Evolutionary conservation across 2,329 filamentous ascomycete genomes (phyloP).

Genomic region (Proliferodiscus dingleyae): DNA sequence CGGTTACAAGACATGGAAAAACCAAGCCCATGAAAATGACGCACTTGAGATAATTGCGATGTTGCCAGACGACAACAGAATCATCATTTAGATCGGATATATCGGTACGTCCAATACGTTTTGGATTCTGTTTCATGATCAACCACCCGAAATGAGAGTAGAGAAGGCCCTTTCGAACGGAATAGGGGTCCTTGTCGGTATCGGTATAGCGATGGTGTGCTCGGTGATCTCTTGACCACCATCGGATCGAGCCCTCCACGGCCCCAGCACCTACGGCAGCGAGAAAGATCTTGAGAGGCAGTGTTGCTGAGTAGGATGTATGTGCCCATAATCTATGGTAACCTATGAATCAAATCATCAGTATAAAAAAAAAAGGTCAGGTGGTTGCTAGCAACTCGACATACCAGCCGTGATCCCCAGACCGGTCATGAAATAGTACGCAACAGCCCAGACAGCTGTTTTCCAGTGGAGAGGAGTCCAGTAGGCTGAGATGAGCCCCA

Average conservation of each 20-base stretch:
- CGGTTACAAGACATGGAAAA: slow-evolving; percentile 70
- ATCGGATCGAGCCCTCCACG: slow-evolving; percentile 79
- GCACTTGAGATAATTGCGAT: slow-evolving; percentile 78
- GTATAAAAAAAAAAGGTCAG: not conserved
- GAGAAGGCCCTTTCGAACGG: slow-evolving; percentile 79
- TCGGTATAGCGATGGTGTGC: slow-evolving; percentile 90
- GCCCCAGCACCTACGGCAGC: slow-evolving; percentile 77
- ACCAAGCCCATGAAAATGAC: slow-evolving; percentile 72
- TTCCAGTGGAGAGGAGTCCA: slow-evolving; percentile 71
- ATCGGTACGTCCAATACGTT: slow-evolving; percentile 80
- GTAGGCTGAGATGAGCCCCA: slow-evolving; percentile 67
- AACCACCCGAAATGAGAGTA: slow-evolving; percentile 89
- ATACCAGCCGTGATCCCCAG: slow-evolving; percentile 73
- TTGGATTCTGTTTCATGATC: slow-evolving; percentile 90
- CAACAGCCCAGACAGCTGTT: slow-evolving; percentile 67
- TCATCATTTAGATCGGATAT: slow-evolving; percentile 87
- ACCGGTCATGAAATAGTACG: slow-evolving; percentile 81
- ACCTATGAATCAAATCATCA: slow-evolving; percentile 35
- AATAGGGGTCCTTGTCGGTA: slow-evolving; percentile 88
- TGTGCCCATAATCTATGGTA: slow-evolving; percentile 86
- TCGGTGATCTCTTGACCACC: slow-evolving; percentile 84
- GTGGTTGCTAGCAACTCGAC: slow-evolving; percentile 26
- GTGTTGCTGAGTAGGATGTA: slow-evolving; percentile 71
- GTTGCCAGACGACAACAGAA: slow-evolving; percentile 79
- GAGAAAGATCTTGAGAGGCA: slow-evolving; percentile 76